Percentiles rank a stretch among this genome's conserved stretches.
phyloP scores from a whole-genome alignment of 2,329 filamentous ascomycete genomes.

The Calcarisporium arbuscula region DNA sequence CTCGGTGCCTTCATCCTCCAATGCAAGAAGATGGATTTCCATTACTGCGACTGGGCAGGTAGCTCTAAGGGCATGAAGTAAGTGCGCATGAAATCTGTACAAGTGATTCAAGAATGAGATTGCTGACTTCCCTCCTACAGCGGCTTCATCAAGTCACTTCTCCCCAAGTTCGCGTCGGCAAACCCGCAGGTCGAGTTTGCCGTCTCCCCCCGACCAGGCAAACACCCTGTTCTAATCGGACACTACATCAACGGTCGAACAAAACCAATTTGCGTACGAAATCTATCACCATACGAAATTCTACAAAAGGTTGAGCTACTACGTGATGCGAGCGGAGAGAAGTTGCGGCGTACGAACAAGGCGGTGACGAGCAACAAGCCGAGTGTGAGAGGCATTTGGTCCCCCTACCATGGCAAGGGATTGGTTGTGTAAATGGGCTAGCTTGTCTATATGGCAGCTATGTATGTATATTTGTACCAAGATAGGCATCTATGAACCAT shows the following conservation, averaged over 20 bases:
- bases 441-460: constrained; percentile 6
- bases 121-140: constrained; percentile 36
- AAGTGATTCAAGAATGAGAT: neutral
- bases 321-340: constrained; percentile 69
- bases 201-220: constrained; percentile 81
- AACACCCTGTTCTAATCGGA: constrained; percentile 83
- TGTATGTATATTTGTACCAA: constrained; percentile 22
- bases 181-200: constrained; percentile 89
- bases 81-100: constrained; percentile 15
- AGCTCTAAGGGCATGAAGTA: constrained; percentile 95
- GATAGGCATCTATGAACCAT: constrained; percentile 18
- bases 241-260: constrained; percentile 87
- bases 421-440: constrained; percentile 38
- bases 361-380: constrained; percentile 58
- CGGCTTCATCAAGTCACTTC: constrained; percentile 71
- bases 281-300: constrained; percentile 74
- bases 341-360: constrained; percentile 58
- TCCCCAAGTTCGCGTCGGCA: constrained; percentile 69
- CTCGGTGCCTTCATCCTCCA: constrained; percentile 94
- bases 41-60: constrained; percentile 95
- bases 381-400: constrained; percentile 65
- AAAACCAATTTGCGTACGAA: constrained; percentile 84
- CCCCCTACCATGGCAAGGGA: constrained; percentile 59
- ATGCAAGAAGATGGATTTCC: constrained; percentile 91
- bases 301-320: constrained; percentile 70